These are phyloP conservation scores for Syzygium grande DNA, from an alignment of 345 rosid species.

Conservation along the genomic window DNA sequence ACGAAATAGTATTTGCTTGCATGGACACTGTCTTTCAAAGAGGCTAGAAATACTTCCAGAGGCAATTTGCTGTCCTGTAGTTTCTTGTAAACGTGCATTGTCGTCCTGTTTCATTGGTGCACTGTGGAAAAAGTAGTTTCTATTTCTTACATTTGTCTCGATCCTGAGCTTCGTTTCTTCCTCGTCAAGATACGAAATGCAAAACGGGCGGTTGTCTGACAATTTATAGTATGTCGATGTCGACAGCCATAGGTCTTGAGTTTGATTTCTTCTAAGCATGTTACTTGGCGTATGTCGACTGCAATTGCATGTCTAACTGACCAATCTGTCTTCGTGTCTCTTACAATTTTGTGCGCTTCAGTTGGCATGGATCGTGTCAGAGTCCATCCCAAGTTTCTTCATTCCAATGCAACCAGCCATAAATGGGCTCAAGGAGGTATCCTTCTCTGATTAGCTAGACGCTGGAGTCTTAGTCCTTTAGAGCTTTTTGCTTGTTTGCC, in stretches of 20 bases:
- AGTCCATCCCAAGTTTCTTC: slow-evolving; percentile 92
- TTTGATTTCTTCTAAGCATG: background rate
- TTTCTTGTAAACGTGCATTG: background rate
- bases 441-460: background rate
- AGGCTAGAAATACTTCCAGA: background rate
- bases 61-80: background rate
- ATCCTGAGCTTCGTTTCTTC: background rate
- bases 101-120: background rate
- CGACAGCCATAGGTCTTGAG: background rate
- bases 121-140: background rate
- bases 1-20: too few relatives aligned
- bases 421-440: slow-evolving; percentile 99
- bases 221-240: background rate
- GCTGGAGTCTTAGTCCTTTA: background rate
- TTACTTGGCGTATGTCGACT: background rate
- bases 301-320: background rate
- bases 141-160: background rate
- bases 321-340: background rate
- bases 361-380: slow-evolving; percentile 81
- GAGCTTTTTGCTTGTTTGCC: background rate
- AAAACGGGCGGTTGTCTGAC: background rate
- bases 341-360: slow-evolving; percentile 4
- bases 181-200: background rate
- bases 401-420: slow-evolving; percentile 98
- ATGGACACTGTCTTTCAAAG: background rate